Percentiles rank a stretch among this genome's conserved stretches.
Evolutionary conservation across 768 basidiomycete genomes (phyloP).

Genomic region (Tricholoma terreum): DNA sequence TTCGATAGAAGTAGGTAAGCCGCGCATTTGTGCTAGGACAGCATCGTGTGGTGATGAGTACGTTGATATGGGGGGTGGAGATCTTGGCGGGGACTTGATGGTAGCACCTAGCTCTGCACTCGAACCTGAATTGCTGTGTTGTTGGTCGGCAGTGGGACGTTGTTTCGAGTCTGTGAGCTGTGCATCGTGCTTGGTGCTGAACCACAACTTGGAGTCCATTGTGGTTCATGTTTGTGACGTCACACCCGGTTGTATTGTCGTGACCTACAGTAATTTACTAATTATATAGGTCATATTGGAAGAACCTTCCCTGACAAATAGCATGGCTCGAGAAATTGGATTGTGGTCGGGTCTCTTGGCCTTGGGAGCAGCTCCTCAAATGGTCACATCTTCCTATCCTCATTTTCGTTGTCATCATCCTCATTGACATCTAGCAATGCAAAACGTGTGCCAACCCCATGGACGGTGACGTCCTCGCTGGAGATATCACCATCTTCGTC

Average conservation of each 20-base stretch:
- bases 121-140: not conserved
- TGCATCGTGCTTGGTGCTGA: not conserved
- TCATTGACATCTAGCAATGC: constrained; percentile 35
- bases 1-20: constrained; percentile 18
- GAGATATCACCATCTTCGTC: constrained; percentile 17
- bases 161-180: not conserved
- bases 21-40: constrained; percentile 51
- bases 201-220: constrained; percentile 1
- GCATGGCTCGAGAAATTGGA: too few species aligned
- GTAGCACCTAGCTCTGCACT: constrained; percentile 2
- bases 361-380: not conserved
- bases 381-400: constrained; percentile 12
- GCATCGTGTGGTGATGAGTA: constrained; percentile 62
- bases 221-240: not conserved
- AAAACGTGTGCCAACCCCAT: constrained; percentile 29
- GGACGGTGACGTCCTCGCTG: constrained; percentile 26
- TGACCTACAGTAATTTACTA: too few species aligned
- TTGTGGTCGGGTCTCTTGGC: not conserved
- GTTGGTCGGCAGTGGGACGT: not conserved
- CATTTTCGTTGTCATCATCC: constrained; percentile 26
- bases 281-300: too few species aligned
- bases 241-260: not conserved
- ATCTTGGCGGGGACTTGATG: not conserved
- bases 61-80: not conserved
- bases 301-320: too few species aligned